A percentile compares a stretch with the other conserved stretches of the same genome.
phyloP scores from a whole-genome alignment of 2,329 filamentous ascomycete genomes.

The Pezicula carpinea region DNA sequence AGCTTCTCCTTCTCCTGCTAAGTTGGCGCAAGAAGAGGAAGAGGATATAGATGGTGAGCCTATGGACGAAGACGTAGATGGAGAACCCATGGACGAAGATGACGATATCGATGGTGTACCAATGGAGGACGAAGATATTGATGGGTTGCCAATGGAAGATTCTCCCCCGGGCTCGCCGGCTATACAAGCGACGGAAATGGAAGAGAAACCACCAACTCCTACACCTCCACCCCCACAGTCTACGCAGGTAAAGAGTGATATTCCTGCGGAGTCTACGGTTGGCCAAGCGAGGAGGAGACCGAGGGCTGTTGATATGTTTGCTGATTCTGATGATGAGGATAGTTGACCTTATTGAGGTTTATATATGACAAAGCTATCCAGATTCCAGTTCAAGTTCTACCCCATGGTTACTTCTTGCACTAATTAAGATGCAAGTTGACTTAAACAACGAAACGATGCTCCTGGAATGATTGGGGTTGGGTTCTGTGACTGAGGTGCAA shows the following conservation, averaged over 20 bases:
- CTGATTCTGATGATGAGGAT: conserved; percentile 57
- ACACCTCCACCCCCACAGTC: conserved; percentile 23
- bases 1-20: conserved; percentile 33
- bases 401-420: too few species aligned
- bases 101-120: conserved; percentile 35
- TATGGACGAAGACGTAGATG: conserved; percentile 33
- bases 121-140: conserved; percentile 37
- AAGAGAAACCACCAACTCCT: conserved; percentile 17
- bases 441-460: too few species aligned
- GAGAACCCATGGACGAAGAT: conserved; percentile 22
- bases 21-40: conserved; percentile 38
- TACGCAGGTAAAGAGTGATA: conserved; percentile 2
- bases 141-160: conserved; percentile 45
- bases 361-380: neutral
- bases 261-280: conserved; percentile 1
- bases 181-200: conserved; percentile 32
- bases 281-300: conserved; percentile 36
- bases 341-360: neutral
- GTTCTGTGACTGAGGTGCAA: too few species aligned
- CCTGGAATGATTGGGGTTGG: too few species aligned
- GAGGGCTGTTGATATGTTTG: conserved; percentile 84
- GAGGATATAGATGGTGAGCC: conserved; percentile 39
- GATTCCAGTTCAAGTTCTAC: neutral
- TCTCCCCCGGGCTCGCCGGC: conserved; percentile 19
- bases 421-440: too few species aligned